Conservation (phyloP, 306 rosid species). For the Ceratonia siliqua region DNA sequence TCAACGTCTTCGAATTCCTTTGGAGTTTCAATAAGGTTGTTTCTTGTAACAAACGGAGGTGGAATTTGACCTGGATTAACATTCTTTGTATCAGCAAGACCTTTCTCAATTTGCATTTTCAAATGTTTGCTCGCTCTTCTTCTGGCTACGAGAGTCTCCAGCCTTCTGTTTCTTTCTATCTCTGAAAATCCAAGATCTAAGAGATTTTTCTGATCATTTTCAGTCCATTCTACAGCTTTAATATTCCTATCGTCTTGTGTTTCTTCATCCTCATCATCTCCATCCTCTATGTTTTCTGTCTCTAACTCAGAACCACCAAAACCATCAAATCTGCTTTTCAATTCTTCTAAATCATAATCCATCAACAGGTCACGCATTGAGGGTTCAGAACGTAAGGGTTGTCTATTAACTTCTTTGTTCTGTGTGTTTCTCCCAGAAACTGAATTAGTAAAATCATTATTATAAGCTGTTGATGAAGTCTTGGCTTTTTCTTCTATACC, state of each 20-base stretch:
- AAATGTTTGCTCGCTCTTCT: constrained; percentile 57
- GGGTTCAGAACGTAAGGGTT: constrained; percentile 40
- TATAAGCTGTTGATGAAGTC: constrained; percentile 18
- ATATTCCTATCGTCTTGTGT: constrained; percentile 45
- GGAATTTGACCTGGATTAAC: constrained; percentile 36
- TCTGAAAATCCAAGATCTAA: constrained; percentile 80
- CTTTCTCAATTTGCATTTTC: constrained; percentile 47
- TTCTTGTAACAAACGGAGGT: constrained; percentile 44
- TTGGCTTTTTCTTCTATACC: constrained; percentile 33
- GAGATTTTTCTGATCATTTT: constrained; percentile 73
- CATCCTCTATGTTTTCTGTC: constrained; percentile 36
- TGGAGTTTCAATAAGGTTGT: constrained; percentile 4
- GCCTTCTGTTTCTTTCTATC: constrained; percentile 76
- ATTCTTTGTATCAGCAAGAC: constrained; percentile 26
- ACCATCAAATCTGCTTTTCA: constrained; percentile 18
- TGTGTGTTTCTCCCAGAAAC: not conserved
- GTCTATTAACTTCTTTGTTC: constrained; percentile 7
- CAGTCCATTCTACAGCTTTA: constrained; percentile 82
- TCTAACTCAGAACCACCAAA: constrained; percentile 14
- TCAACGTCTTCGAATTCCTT: constrained; percentile 38
- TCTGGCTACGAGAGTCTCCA: constrained; percentile 77
- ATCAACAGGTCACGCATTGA: constrained; percentile 34
- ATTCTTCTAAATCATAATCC: not conserved
- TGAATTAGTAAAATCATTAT: constrained; percentile 22
- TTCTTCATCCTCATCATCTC: constrained; percentile 43